Evolutionary conservation across 2,329 filamentous ascomycete genomes (phyloP).

Genomic region (Endothia cerciana): DNA sequence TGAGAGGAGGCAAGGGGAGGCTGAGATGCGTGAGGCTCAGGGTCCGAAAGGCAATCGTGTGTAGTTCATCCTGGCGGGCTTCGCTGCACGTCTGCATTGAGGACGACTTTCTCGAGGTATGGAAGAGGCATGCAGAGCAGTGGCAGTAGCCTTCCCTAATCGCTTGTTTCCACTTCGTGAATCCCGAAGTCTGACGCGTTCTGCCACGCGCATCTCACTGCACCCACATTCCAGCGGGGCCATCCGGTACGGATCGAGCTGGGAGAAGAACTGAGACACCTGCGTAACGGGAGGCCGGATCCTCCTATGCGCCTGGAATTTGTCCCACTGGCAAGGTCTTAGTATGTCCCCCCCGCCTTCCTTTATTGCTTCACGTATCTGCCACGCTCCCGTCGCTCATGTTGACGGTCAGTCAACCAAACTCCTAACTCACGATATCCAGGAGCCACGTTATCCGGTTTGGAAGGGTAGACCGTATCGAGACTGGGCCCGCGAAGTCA

Average conservation of each 20-base stretch:
- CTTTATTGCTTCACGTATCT: too few relatives aligned
- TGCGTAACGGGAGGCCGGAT: background rate
- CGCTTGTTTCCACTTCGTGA: background rate
- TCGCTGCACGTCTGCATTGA: background rate
- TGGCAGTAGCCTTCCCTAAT: background rate
- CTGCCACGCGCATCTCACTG: background rate
- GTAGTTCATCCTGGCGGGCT: background rate
- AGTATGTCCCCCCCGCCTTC: too few relatives aligned
- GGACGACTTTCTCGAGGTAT: background rate
- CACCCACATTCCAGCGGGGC: background rate
- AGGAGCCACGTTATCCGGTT: too few relatives aligned
- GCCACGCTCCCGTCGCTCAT: background rate
- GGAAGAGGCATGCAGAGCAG: background rate
- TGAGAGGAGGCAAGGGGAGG: background rate
- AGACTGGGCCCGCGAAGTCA: too few relatives aligned
- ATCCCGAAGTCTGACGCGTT: background rate
- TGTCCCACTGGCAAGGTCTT: too few relatives aligned
- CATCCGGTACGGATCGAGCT: background rate
- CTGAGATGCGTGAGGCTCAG: background rate
- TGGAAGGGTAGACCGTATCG: too few relatives aligned
- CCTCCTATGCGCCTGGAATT: background rate
- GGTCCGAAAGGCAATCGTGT: background rate
- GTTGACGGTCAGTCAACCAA: background rate
- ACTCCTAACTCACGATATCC: too few relatives aligned
- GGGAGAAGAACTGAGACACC: background rate